Evolutionary conservation across 2,329 filamentous ascomycete genomes (phyloP).

Genomic region (Fusarium vanettenii): DNA sequence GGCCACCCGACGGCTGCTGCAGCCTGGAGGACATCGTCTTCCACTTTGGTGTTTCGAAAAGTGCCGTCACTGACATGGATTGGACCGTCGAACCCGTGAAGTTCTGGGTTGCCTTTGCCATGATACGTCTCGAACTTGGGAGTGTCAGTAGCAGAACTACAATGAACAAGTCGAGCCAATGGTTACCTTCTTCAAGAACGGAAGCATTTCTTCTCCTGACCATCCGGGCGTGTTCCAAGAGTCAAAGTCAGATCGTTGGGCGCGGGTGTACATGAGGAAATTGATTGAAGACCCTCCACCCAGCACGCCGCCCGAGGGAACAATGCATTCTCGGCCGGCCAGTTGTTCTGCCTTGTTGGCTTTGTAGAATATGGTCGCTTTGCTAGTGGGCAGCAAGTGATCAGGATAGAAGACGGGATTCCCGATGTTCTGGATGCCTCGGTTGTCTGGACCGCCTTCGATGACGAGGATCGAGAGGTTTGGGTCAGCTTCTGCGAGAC

Average conservation of each 20-base stretch:
- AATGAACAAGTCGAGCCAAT: rapidly evolving
- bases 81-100: constrained; percentile 67
- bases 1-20: constrained; percentile 59
- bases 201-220: constrained; percentile 47
- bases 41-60: constrained; percentile 52
- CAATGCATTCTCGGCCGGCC: constrained; percentile 38
- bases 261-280: constrained; percentile 48
- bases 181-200: constrained; percentile 47
- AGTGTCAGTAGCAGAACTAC: background rate
- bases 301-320: constrained; percentile 44
- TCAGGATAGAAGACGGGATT: constrained; percentile 44
- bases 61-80: constrained; percentile 66
- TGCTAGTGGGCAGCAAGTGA: constrained; percentile 38
- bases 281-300: constrained; percentile 50
- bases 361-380: constrained; percentile 43
- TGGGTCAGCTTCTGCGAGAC: constrained; percentile 46
- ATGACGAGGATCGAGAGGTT: constrained; percentile 46
- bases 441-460: constrained; percentile 46
- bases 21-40: constrained; percentile 63
- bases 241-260: constrained; percentile 48
- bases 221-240: constrained; percentile 50
- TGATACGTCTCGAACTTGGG: constrained; percentile 66
- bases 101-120: constrained; percentile 54
- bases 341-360: constrained; percentile 39
- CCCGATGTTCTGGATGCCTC: constrained; percentile 41